Evolutionary conservation across 2,329 filamentous ascomycete species (phyloP).

Genomic region (Verticillium longisporum): DNA sequence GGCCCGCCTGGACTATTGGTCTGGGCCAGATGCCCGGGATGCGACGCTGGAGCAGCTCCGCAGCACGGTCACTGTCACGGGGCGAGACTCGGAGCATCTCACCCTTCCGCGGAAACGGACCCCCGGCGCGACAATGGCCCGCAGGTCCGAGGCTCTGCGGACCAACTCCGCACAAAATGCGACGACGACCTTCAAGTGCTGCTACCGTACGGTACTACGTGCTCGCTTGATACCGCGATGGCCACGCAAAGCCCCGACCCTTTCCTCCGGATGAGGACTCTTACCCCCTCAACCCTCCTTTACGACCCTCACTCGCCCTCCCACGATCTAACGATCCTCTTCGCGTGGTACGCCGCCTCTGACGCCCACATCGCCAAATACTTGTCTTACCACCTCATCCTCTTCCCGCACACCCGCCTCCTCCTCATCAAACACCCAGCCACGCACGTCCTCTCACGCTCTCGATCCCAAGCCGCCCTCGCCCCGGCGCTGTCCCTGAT

Average conservation of each 20-base stretch:
- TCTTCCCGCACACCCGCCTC: slow-evolving; percentile 37
- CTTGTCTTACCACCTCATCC: slow-evolving; percentile 32
- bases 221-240: neutral
- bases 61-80: neutral
- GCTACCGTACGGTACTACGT: too few relatives aligned
- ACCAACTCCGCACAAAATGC: neutral
- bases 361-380: slow-evolving; percentile 46
- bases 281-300: slow-evolving; percentile 14
- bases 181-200: neutral
- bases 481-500: slow-evolving; percentile 27
- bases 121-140: neutral
- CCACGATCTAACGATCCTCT: slow-evolving; percentile 40
- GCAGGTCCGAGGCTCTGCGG: neutral
- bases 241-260: neutral
- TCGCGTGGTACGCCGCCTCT: slow-evolving; percentile 45
- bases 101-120: neutral
- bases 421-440: slow-evolving; percentile 37
- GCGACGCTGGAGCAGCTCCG: too few relatives aligned
- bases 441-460: slow-evolving; percentile 24
- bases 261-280: neutral
- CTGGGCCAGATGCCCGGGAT: too few relatives aligned
- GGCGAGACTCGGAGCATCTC: neutral
- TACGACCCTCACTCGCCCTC: slow-evolving; percentile 21
- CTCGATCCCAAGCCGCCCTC: slow-evolving; percentile 28
- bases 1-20: too few relatives aligned